A percentile compares a stretch with the other conserved stretches of the same genome.
phyloP scores from a whole-genome alignment of 305 asterid species.

The Solanum chacoense region DNA sequence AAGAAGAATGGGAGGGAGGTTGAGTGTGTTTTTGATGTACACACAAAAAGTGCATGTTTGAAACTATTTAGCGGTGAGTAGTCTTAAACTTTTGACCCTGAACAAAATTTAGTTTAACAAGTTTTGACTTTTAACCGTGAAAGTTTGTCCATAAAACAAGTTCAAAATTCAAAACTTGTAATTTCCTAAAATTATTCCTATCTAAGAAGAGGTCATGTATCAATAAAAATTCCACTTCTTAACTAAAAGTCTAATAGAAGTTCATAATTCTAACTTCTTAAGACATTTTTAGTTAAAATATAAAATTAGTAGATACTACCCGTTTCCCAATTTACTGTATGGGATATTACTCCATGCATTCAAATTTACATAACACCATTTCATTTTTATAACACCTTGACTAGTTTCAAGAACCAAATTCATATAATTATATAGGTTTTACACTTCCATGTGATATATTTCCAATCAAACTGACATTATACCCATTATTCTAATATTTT shows the following conservation, averaged over 20 bases:
- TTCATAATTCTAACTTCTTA: background rate
- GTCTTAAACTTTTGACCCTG: background rate
- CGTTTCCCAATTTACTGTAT: background rate
- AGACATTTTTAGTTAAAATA: background rate
- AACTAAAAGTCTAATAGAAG: background rate
- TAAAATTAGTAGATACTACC: background rate
- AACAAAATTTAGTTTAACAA: background rate
- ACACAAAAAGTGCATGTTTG: background rate
- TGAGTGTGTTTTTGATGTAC: background rate
- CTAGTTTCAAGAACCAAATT: background rate
- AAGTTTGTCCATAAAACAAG: background rate
- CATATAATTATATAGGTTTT: background rate
- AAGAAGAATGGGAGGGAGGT: background rate
- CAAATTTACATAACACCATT: background rate
- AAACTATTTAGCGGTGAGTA: background rate
- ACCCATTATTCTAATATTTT: background rate
- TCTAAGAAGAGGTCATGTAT: background rate
- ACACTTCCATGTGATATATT: background rate
- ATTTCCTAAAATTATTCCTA: background rate
- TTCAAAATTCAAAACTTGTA: background rate
- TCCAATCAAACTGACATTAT: background rate
- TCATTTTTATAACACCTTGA: background rate
- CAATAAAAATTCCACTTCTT: background rate
- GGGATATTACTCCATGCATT: background rate
- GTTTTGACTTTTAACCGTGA: background rate